Evolutionary conservation across 257 asterid genomes (phyloP).

Genomic region (Thymus mandschuricus): DNA sequence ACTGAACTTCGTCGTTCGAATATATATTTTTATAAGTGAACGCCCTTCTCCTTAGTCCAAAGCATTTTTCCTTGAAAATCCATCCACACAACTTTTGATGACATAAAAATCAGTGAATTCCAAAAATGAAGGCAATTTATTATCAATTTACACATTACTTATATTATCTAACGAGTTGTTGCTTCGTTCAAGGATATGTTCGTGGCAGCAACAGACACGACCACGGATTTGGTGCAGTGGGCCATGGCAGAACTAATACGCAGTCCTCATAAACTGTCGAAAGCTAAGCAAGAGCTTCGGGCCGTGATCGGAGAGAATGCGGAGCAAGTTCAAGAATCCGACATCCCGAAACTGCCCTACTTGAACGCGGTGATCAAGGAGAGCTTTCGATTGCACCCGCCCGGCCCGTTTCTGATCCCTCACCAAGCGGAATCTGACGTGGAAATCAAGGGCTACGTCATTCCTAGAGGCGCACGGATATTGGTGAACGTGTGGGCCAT

Average conservation of each 20-base stretch:
- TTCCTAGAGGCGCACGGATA: conserved; percentile 7
- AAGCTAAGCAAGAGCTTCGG: conserved; percentile 20
- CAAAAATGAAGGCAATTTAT: too few species aligned
- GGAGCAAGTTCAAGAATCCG: neutral
- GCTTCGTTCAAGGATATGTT: conserved; percentile 3
- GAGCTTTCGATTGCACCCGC: conserved; percentile 11
- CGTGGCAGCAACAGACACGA: neutral
- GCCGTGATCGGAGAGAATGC: neutral
- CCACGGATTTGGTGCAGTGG: conserved; percentile 4
- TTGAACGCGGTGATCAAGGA: conserved; percentile 23
- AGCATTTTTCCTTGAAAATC: too few species aligned
- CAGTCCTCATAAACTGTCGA: neutral
- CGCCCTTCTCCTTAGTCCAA: too few species aligned
- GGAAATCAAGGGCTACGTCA: conserved; percentile 11
- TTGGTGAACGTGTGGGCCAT: conserved; percentile 28
- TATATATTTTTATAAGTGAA: too few species aligned
- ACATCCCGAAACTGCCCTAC: conserved; percentile 25
- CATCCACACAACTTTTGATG: too few species aligned
- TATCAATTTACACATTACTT: too few species aligned
- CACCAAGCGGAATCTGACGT: conserved; percentile 3
- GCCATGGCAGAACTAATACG: conserved; percentile 26
- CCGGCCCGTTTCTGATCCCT: conserved; percentile 4
- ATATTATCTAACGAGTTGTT: too few species aligned
- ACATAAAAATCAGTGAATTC: too few species aligned
- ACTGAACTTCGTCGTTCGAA: too few species aligned